Conservation (phyloP, 2,329 filamentous ascomycete genomes). For the Chaetomiaceae sp. region DNA sequence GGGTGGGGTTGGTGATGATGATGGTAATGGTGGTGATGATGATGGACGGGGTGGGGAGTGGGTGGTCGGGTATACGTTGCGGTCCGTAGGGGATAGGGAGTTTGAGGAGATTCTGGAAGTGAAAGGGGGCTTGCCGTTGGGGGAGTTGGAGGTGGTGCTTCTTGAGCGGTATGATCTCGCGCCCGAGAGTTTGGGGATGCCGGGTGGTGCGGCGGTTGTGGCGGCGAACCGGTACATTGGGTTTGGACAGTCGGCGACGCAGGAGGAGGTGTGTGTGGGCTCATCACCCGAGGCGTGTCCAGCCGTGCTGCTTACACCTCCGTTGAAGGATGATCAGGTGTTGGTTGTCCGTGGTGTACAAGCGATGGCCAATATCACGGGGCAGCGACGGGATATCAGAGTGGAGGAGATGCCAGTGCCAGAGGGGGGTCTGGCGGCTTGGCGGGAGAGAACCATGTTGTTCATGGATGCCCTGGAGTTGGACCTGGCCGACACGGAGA, state of each 20-base stretch:
- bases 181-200: slow-evolving; percentile 22
- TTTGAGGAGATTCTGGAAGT: not conserved
- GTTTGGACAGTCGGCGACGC: slow-evolving; percentile 35
- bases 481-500: slow-evolving; percentile 24
- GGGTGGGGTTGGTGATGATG: slow-evolving; percentile 1
- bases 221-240: slow-evolving; percentile 34
- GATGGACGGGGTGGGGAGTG: slow-evolving; percentile 5
- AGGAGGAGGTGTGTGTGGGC: slow-evolving; percentile 34
- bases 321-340: slow-evolving; percentile 26
- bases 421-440: not conserved
- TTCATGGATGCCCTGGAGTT: slow-evolving; percentile 37
- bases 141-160: slow-evolving; percentile 16
- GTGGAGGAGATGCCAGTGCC: slow-evolving; percentile 2
- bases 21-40: not conserved
- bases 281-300: slow-evolving; percentile 33
- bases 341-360: slow-evolving; percentile 29
- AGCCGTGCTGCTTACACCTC: slow-evolving; percentile 32
- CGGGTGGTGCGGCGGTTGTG: slow-evolving; percentile 29
- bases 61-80: slow-evolving; percentile 25
- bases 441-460: slow-evolving; percentile 29
- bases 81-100: not conserved
- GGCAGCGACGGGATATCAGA: slow-evolving; percentile 30
- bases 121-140: slow-evolving; percentile 5
- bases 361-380: slow-evolving; percentile 29
- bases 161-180: slow-evolving; percentile 27